Conservation (phyloP, 2,329 filamentous ascomycete species). For the Chaetomium sp. region DNA sequence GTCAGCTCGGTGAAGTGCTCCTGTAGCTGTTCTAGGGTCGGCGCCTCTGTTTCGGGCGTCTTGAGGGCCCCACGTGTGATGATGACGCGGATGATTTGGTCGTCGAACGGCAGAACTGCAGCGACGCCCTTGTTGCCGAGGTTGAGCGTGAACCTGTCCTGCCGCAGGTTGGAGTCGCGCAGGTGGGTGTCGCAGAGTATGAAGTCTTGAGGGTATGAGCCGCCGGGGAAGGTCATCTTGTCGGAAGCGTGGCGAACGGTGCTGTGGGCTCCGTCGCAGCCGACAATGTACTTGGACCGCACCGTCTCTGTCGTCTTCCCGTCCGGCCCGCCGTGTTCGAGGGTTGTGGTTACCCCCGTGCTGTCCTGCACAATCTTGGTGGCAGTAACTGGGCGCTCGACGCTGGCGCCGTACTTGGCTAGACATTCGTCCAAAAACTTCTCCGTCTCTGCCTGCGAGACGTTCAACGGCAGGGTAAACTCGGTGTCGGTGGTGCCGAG, state of each 20-base stretch:
- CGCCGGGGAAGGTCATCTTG: conserved; percentile 36
- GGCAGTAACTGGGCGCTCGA: conserved; percentile 29
- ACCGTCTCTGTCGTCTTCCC: conserved; percentile 20
- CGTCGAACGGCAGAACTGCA: conserved; percentile 29
- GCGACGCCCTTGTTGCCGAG: conserved; percentile 32
- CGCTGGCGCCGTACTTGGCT: conserved; percentile 20
- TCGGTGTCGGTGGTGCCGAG: conserved; percentile 28
- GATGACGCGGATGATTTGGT: conserved; percentile 27
- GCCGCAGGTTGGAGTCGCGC: conserved; percentile 19
- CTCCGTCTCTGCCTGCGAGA: conserved; percentile 33
- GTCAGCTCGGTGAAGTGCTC: conserved; percentile 26
- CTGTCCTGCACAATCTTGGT: conserved; percentile 27
- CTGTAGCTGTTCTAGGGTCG: conserved; percentile 31
- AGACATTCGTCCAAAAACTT: conserved; percentile 28
- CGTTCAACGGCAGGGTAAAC: conserved; percentile 28
- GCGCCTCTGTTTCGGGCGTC: conserved; percentile 12
- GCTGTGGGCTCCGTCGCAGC: conserved; percentile 43
- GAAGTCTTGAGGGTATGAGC: conserved; percentile 37
- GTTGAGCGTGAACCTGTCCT: conserved; percentile 13
- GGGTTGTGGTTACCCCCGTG: conserved; percentile 24
- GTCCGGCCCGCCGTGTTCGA: conserved; percentile 17
- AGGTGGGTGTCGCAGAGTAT: conserved; percentile 37
- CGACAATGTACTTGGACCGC: conserved; percentile 36
- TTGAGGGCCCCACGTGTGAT: conserved; percentile 13
- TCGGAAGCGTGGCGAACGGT: conserved; percentile 34